phyloP scores from a whole-genome alignment of 306 rosid genomes.

The Calophaca sinica region DNA sequence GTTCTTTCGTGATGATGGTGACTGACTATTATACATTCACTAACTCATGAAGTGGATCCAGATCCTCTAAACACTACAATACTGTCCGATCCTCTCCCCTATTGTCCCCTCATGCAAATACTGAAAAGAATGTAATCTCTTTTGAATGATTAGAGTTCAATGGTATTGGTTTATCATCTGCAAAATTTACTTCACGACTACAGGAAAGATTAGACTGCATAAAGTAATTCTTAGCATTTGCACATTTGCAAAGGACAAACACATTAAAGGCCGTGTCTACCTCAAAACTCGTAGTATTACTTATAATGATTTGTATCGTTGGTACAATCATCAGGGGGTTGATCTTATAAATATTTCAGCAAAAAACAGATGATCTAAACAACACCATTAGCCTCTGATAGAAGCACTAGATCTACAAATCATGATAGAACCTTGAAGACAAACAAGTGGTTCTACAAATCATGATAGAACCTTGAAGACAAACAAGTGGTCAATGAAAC shows the following conservation, averaged over 20 bases:
- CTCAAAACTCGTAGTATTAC: slow-evolving; percentile 41
- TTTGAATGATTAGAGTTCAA: too few relatives aligned
- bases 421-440: slow-evolving; percentile 20
- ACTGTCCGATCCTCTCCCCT: background rate
- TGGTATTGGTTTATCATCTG: too few relatives aligned
- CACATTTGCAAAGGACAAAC: slow-evolving; percentile 23
- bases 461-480: slow-evolving; percentile 20
- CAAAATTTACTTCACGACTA: background rate
- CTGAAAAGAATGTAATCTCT: background rate
- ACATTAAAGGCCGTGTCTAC: background rate
- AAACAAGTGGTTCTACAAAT: slow-evolving; percentile 15
- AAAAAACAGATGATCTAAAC: slow-evolving; percentile 29
- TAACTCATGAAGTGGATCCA: background rate
- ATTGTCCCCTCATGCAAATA: background rate
- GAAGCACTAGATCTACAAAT: slow-evolving; percentile 30
- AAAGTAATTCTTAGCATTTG: slow-evolving; percentile 2
- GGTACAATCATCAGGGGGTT: slow-evolving; percentile 20
- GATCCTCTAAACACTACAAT: background rate
- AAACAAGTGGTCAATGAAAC: slow-evolving; percentile 19
- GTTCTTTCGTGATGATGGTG: background rate
- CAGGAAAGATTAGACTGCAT: background rate
- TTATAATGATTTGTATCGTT: slow-evolving; percentile 32
- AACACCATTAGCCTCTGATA: background rate
- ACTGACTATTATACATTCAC: background rate
- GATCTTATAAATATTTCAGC: slow-evolving; percentile 13